Evolutionary conservation across 2,329 filamentous ascomycete genomes (phyloP), one percentile per base, ranked within the genome.

Genomic region (Periglandula ipomoeae): DNA sequence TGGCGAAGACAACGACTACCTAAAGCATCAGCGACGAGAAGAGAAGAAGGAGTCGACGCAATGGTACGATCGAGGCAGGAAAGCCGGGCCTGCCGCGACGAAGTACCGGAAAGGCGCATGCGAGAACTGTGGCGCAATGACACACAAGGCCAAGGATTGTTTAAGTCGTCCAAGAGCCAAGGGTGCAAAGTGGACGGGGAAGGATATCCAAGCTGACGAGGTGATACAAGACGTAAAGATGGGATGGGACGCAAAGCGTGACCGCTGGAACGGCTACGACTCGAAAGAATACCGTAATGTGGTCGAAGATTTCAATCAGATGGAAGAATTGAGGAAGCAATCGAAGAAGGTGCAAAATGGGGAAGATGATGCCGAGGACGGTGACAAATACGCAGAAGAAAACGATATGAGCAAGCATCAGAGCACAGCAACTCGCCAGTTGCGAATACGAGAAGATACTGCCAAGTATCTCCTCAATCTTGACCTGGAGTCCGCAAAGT

Each of bases 241-340:
- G 43, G 88, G 90, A 3, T 98, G 91, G 88, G 94, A 98, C 66
- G 93, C 93, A 20, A 98, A 98, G 72, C 79, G 93, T 57, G 93
- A 98, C 70, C 81, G 91, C 39, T 98, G 93, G 91, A 96, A 96
- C 63, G 91, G 91, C n/a, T 98, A 95, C 67, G 90, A 97, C 64
- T 74, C 89, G 1, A 81, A 79, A 55, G 87, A 97, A 65, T 97
- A 95, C 64, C 77, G 81, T 52, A 75, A 80, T 52, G 87, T 97
- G n/a, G 82, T 97, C 37, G 83, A 95, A 45, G 88, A 95, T 58
- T 95, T 87, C 66, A 84, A 93, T 53, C 81, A 91, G 62, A 72
- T 96, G 65, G 91, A 96, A 63, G 81, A 85, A 55, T 70, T 96
- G 53, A 70, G 76, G n/a, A 71, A 77, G 58, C 71, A 74, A 50